Base-by-base conservation (phyloP, 176 grass and related monocot species). In the Paspalum notatum region DNA sequence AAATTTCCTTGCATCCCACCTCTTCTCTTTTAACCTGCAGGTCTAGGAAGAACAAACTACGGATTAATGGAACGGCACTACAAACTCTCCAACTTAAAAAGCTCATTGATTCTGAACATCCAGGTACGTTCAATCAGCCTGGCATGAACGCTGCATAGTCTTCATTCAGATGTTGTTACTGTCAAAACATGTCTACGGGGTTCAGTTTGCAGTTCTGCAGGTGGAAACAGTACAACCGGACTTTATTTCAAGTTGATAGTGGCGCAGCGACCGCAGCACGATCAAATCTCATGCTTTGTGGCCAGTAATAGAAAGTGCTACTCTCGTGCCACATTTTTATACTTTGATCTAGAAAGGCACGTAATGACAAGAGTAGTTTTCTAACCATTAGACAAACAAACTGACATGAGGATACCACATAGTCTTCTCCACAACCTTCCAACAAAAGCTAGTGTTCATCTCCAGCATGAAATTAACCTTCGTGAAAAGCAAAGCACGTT, bases 21-120 rank as follows among this genome's bases (percentile, higher is more conserved):
- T 90, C 86, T 93, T 99, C 92, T 99, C 97, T 78, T 99, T 99
- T 79, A 93, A 91, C 97, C 97, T 99, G 97, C 81, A 86, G 88
- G 82, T 99, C 93, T 95, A 95, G 86, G 85, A 93, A 66, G 90
- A 72, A 90, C 75, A 77, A 71, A 79, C 79, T 84, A 52, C 25
- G 86, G 52, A 49, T 87, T 73, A 89, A 67, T 77, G 74, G 49
- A 48, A 77, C 66, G 13, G 53, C 26, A 76, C 45, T 2, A 14
- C 40, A 79, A 22, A 54, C 25, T 58, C 1, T 10, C n/a, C 38
- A 82, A 85, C 0, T 55, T 46, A 10, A 12, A 12, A 79, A 79
- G 20, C 4, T 26, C 12, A 15, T 12, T 75, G 10, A 66, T 50
- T 58, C 80, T 24, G 37, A 79, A 49, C 13, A 63, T 38, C 38